Evolutionary conservation across 2,329 filamentous ascomycete species (phyloP).

Genomic region (Harringtonia aguacate): DNA sequence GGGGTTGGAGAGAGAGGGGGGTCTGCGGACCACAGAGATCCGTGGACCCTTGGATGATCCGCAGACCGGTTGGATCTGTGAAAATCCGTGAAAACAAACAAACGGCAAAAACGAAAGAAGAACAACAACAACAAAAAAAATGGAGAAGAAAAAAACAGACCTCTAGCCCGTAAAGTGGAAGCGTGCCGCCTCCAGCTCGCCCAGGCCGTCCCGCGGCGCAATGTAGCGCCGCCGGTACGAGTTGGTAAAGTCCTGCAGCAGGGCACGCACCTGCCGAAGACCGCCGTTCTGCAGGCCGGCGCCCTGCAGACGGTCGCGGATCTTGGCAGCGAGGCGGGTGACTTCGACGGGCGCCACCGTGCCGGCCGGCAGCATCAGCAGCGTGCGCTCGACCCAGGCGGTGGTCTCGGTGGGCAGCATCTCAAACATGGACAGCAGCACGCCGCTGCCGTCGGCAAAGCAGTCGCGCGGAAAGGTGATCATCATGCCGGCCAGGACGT

Average conservation of each 20-base stretch:
- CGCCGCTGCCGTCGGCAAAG: conserved; percentile 86
- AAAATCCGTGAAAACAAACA: too few relatives aligned
- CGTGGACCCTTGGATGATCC: too few relatives aligned
- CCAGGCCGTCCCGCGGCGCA: conserved; percentile 84
- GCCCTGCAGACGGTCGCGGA: conserved; percentile 46
- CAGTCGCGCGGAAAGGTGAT: conserved; percentile 95
- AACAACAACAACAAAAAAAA: not conserved
- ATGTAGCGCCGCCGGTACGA: conserved; percentile 89
- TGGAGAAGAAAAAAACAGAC: not conserved
- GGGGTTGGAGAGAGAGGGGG: too few relatives aligned
- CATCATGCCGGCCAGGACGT: conserved; percentile 96
- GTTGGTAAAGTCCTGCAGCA: conserved; percentile 95
- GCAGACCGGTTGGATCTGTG: too few relatives aligned
- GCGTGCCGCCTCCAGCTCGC: conserved; percentile 72
- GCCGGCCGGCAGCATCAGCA: conserved; percentile 72
- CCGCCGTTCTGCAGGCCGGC: conserved; percentile 37
- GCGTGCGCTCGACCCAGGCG: conserved; percentile 72
- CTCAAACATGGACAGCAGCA: conserved; percentile 83
- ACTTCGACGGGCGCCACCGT: conserved; percentile 73
- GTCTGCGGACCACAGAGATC: too few relatives aligned
- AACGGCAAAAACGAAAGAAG: too few relatives aligned
- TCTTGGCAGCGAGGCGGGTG: conserved; percentile 68
- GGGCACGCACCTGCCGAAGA: conserved; percentile 65
- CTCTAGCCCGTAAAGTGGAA: conserved; percentile 63
- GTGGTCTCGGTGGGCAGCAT: conserved; percentile 71